A percentile compares a stretch with the other conserved stretches of the same genome.
These are phyloP conservation scores for Dichotomocladium elegans DNA, from an alignment of 371 early-diverging fungal genomes.

Conservation along the genomic window DNA sequence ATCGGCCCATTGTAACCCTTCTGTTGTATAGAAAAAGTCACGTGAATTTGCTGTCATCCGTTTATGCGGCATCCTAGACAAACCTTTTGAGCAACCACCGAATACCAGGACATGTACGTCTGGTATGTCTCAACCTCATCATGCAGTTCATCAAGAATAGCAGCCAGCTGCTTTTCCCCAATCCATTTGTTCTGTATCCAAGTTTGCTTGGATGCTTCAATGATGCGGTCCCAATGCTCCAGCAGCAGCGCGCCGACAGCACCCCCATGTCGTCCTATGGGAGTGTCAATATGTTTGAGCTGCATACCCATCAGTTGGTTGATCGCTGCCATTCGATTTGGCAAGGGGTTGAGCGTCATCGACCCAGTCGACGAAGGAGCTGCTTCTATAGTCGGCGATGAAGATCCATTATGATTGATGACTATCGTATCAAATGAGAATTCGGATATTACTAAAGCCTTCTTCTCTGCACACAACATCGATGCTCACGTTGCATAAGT, in stretches of 20 bases:
- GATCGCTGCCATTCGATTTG: slow-evolving; percentile 34
- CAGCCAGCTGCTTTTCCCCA: slow-evolving; percentile 32
- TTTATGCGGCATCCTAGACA: neutral
- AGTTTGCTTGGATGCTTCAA: slow-evolving; percentile 21
- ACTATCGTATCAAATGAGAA: slow-evolving; percentile 4
- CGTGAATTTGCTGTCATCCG: neutral
- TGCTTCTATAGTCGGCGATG: too few relatives aligned
- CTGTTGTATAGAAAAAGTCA: slow-evolving; percentile 2
- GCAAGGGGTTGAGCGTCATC: slow-evolving; percentile 28
- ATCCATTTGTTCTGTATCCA: slow-evolving; percentile 35
- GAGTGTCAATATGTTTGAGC: slow-evolving; percentile 41
- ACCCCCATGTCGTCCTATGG: slow-evolving; percentile 35
- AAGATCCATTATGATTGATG: neutral
- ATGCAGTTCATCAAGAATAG: slow-evolving; percentile 17
- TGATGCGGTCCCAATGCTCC: slow-evolving; percentile 39
- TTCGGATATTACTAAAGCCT: neutral
- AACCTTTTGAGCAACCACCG: slow-evolving; percentile 42
- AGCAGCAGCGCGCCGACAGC: slow-evolving; percentile 28
- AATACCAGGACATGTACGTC: slow-evolving; percentile 48
- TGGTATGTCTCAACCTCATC: slow-evolving; percentile 32
- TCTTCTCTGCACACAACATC: too few relatives aligned
- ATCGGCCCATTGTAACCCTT: slow-evolving; percentile 38
- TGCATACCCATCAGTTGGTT: slow-evolving; percentile 34
- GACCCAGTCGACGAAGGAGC: too few relatives aligned
- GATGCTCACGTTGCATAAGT: slow-evolving; percentile 29